A percentile compares a stretch with the other conserved stretches of the same genome.
Evolutionary conservation across 306 rosid genomes (phyloP).

Genomic region (Inga leiocalycina): DNA sequence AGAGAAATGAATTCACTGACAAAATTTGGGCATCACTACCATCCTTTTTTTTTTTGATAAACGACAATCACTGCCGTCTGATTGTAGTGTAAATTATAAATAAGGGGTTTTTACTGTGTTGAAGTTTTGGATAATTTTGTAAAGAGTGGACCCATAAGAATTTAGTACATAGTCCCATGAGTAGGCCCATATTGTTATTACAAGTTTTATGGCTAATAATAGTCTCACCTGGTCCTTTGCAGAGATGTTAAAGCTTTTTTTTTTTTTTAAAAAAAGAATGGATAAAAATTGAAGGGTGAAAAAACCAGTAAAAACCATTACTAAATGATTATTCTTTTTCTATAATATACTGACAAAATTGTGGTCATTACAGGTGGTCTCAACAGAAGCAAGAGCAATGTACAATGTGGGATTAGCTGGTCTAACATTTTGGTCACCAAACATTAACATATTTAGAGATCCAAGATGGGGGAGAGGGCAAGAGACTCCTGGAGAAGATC

Average conservation of each 20-base stretch:
- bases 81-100: background rate
- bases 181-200: background rate
- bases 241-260: background rate
- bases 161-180: background rate
- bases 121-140: background rate
- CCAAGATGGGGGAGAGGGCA: slow-evolving; percentile 99
- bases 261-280: background rate
- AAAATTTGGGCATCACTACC: background rate
- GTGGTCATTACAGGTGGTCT: slow-evolving; percentile 40
- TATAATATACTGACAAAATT: background rate
- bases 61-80: too few species aligned
- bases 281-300: background rate
- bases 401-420: slow-evolving; percentile 57
- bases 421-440: slow-evolving; percentile 92
- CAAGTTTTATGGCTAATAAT: background rate
- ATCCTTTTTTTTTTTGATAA: too few species aligned
- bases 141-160: background rate
- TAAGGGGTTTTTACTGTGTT: background rate
- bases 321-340: background rate
- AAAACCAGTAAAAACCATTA: background rate
- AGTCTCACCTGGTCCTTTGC: background rate
- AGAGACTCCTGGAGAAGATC: slow-evolving; percentile 97
- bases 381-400: slow-evolving; percentile 72
- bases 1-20: background rate
- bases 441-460: slow-evolving; percentile 89